Evolutionary conservation across 768 basidiomycete species (phyloP).

Genomic region (Lactarius tabidus): DNA sequence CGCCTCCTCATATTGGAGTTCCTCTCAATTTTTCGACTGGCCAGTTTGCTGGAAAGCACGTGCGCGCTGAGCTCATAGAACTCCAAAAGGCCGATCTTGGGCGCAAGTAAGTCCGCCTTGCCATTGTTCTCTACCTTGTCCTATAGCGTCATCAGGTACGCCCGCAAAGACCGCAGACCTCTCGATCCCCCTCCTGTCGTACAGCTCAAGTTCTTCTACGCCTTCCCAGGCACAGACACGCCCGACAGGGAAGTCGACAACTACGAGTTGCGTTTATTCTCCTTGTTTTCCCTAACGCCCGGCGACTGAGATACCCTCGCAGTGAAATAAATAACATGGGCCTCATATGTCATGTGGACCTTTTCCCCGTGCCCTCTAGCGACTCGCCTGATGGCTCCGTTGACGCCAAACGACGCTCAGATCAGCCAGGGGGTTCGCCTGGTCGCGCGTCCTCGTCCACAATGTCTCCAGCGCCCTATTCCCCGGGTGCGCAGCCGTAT

Average conservation of each 20-base stretch:
- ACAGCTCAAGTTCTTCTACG: constrained; percentile 27
- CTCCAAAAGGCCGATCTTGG: constrained; percentile 35
- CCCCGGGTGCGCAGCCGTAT: constrained; percentile 23
- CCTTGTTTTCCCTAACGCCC: background rate
- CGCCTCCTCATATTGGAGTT: constrained; percentile 27
- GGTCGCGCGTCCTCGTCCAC: constrained; percentile 24
- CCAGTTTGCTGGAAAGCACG: constrained; percentile 32
- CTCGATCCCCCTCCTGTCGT: constrained; percentile 31
- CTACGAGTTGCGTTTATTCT: constrained; percentile 22
- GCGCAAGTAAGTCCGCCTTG: constrained; percentile 29
- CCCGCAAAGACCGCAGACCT: constrained; percentile 28
- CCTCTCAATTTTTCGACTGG: constrained; percentile 31
- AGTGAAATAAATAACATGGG: constrained; percentile 64
- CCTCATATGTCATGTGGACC: constrained; percentile 71
- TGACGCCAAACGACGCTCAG: constrained; percentile 14
- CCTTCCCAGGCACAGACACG: constrained; percentile 14
- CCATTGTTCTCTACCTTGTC: too few species aligned
- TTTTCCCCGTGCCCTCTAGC: constrained; percentile 51
- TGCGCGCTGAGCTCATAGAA: constrained; percentile 29
- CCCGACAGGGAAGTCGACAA: constrained; percentile 22
- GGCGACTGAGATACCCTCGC: constrained; percentile 7
- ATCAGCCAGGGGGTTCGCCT: constrained; percentile 10
- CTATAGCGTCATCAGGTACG: constrained; percentile 23
- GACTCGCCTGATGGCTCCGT: constrained; percentile 17
- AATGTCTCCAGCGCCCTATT: constrained; percentile 25